These are phyloP conservation scores for Starmerella etchellsii DNA, from an alignment of 805 yeast species.

Conservation along the genomic window DNA sequence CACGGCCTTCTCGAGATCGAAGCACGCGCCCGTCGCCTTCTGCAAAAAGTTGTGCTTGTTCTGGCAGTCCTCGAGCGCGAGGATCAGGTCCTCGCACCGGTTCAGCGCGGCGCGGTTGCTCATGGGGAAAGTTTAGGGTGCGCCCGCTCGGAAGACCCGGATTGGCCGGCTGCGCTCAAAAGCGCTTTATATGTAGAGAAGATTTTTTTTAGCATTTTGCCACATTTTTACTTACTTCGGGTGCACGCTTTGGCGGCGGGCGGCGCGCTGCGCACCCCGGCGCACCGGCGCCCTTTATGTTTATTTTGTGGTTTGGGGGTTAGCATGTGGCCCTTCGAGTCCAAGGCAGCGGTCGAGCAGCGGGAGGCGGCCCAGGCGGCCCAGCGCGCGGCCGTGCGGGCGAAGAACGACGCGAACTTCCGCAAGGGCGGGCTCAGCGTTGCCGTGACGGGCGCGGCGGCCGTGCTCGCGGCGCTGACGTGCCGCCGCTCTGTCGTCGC, in stretches of 20 bases:
- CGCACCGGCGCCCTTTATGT: too few relatives aligned
- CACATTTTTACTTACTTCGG: too few relatives aligned
- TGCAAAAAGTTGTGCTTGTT: constrained; percentile 45
- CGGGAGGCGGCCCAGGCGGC: constrained; percentile 3
- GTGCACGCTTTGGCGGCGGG: too few relatives aligned
- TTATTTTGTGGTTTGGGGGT: too few relatives aligned
- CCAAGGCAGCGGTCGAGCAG: not conserved
- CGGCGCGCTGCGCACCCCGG: too few relatives aligned
- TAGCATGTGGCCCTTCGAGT: constrained; percentile 2
- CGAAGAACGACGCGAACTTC: constrained; percentile 8
- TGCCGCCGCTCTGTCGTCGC: constrained; percentile 64
- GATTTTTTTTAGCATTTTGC: too few relatives aligned
- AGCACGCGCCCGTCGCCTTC: constrained; percentile 72
- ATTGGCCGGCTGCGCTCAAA: too few relatives aligned
- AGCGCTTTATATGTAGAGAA: too few relatives aligned
- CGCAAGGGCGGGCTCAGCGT: constrained; percentile 30
- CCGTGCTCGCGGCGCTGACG: constrained; percentile 57
- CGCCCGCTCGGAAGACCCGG: too few relatives aligned
- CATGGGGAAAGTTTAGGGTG: too few relatives aligned
- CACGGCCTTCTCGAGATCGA: constrained; percentile 68
- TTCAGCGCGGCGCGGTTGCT: constrained; percentile 21
- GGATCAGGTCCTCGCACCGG: constrained; percentile 69
- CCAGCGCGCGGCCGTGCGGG: not conserved
- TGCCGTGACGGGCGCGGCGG: constrained; percentile 56
- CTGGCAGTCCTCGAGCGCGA: constrained; percentile 84